Percentiles rank a stretch among this genome's conserved stretches.
phyloP scores from a whole-genome alignment of 805 yeast species.

The Pichia insulana region DNA sequence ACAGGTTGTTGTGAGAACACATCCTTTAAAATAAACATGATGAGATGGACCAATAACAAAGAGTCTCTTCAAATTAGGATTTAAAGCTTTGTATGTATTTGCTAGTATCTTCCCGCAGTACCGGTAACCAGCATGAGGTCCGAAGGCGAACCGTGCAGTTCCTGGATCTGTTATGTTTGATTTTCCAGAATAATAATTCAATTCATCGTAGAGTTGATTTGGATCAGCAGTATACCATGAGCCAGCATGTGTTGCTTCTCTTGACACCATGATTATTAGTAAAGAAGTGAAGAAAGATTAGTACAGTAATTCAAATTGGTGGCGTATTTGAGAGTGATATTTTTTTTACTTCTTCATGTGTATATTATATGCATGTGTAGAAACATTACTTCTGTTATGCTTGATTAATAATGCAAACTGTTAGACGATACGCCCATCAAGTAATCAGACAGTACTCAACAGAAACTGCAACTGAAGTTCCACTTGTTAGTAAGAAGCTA shows the following conservation, averaged over 20 bases:
- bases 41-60: constrained; percentile 92
- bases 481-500: neutral
- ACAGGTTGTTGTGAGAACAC: constrained; percentile 45
- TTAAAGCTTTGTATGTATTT: constrained; percentile 67
- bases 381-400: no score
- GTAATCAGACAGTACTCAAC: no score
- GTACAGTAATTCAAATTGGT: no score
- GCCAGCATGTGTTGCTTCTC: constrained; percentile 79
- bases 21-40: constrained; percentile 67
- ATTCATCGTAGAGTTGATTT: constrained; percentile 36
- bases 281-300: no score
- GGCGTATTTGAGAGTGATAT: no score
- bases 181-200: constrained; percentile 37
- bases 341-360: no score
- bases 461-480: no score
- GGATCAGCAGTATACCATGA: constrained; percentile 66
- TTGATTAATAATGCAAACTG: no score
- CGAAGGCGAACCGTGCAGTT: constrained; percentile 42
- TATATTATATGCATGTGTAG: no score
- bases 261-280: neutral
- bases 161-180: constrained; percentile 28
- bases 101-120: constrained; percentile 77
- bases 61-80: constrained; percentile 49
- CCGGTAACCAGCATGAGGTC: constrained; percentile 85
- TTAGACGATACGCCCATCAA: no score